A percentile compares a stretch with the other conserved stretches of the same genome.
These are phyloP conservation scores for Cyclotella cryptica DNA, from an alignment of 108 stramenopile genomes.

Conservation along the genomic window DNA sequence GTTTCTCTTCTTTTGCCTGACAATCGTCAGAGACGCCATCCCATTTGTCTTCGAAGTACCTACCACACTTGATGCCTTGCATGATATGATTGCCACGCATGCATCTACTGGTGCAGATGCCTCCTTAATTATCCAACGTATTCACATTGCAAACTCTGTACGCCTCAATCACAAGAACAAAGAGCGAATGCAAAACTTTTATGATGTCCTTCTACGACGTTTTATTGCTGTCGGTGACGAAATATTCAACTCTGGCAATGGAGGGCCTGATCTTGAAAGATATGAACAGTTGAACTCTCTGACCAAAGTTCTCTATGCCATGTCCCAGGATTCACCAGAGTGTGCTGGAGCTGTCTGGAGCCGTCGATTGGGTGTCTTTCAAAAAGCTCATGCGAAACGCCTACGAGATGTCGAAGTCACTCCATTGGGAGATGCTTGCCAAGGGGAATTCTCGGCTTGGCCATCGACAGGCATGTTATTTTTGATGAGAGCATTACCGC, in stretches of 20 bases:
- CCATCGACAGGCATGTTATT: slow-evolving; percentile 87
- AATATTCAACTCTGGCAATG: slow-evolving; percentile 72
- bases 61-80: slow-evolving; percentile 86
- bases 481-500: slow-evolving; percentile 79
- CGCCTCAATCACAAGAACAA: slow-evolving; percentile 87
- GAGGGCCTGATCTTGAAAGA: slow-evolving; percentile 77
- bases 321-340: slow-evolving; percentile 90
- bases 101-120: slow-evolving; percentile 83
- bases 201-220: slow-evolving; percentile 90
- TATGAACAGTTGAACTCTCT: slow-evolving; percentile 76
- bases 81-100: slow-evolving; percentile 85
- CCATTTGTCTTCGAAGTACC: slow-evolving; percentile 94
- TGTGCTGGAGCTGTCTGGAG: slow-evolving; percentile 87
- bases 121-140: slow-evolving; percentile 84
- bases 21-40: slow-evolving; percentile 65
- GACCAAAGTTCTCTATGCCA: slow-evolving; percentile 72
- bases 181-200: slow-evolving; percentile 95
- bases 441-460: slow-evolving; percentile 77
- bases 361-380: slow-evolving; percentile 81
- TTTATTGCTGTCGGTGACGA: slow-evolving; percentile 92
- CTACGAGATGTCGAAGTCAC: slow-evolving; percentile 72
- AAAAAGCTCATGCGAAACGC: slow-evolving; percentile 88
- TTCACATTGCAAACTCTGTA: slow-evolving; percentile 82
- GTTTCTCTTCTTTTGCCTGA: not conserved
- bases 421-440: slow-evolving; percentile 57